A percentile compares a stretch with the other conserved stretches of the same genome.
Conservation (phyloP, 1,284 basidiomycete species). For the Boletellus sp. region DNA sequence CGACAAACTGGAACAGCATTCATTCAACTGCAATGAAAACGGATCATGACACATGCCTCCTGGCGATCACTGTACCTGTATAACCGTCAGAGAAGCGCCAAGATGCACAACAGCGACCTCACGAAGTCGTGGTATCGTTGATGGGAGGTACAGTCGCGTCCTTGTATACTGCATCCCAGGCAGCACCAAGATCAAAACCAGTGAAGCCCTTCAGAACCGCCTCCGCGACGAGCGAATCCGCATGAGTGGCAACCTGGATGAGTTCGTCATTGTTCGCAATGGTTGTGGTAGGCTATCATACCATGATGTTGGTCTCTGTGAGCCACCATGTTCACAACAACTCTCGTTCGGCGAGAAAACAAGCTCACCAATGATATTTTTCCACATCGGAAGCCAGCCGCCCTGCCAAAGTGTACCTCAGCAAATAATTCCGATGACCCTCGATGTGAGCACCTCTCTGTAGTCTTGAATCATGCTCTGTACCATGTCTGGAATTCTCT, state of each 20-base stretch:
- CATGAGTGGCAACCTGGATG: conserved; percentile 67
- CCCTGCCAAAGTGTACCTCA: conserved; percentile 40
- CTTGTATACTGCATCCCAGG: conserved; percentile 75
- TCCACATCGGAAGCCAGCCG: conserved; percentile 90
- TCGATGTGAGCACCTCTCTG: conserved; percentile 44
- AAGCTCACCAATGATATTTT: conserved; percentile 69
- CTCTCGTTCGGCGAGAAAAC: background rate
- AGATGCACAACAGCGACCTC: conserved; percentile 10
- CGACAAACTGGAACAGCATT: conserved; percentile 51
- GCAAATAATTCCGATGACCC: background rate
- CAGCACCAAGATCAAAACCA: conserved; percentile 61
- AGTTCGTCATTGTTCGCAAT: background rate
- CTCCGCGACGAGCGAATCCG: conserved; percentile 78
- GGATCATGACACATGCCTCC: conserved; percentile 43
- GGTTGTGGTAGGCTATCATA: conserved; percentile 10
- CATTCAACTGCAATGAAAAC: conserved; percentile 1
- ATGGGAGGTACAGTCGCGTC: conserved; percentile 68
- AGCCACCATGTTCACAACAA: background rate
- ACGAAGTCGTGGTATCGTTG: conserved; percentile 58
- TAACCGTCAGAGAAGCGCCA: conserved; percentile 9
- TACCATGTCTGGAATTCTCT: conserved; percentile 72
- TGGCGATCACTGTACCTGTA: conserved; percentile 69
- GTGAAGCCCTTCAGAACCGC: conserved; percentile 64
- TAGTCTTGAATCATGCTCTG: conserved; percentile 81
- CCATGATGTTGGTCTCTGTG: conserved; percentile 72